Evolutionary conservation across 352 stramenopile genomes (phyloP), one percentile per base, ranked within the genome.

Genomic region (Phytophthora melonis): DNA sequence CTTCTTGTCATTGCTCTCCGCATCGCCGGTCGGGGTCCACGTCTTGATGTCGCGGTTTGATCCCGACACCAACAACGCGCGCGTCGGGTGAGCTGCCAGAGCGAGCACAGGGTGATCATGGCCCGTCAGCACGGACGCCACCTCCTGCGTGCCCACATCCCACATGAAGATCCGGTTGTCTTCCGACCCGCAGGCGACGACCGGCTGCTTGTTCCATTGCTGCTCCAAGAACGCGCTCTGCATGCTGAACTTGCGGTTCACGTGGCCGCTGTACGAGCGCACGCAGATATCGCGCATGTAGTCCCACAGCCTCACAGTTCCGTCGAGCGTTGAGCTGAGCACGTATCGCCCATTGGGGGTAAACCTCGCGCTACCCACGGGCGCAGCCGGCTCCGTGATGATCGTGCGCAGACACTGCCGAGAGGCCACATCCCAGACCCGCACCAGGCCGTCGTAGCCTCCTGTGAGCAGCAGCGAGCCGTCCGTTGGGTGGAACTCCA

Each of bases 361-460:
- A 80, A 99, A 99, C 16, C 79, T 85, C 6, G 95, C 94, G 67
- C 88, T 89, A 19, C 86, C 92, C 49, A 94, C 87, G 3, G 88
- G 86, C 18, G 78, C 82, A 1, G 81, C 75, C 5, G 82, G 78
- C 10, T 88, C 80, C 39, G 83, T 59, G 47, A 98, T 91, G 30
- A 98, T 88, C 32, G 97, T 98, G 45, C 97, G 98, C 25, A 99
- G 79, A 79, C 97, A 99, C 77, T 98, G 92, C 50, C 94, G 96
- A 25, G 93, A 98, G 21, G 91, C 92, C n/a, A 98, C 95, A 84
- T 99, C 97, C 97, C 97, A 99, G 34, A 99, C 90, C 52, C 97
- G 86, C 60, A 87, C 86, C n/a, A 95, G 75, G 7, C 87, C 89
- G 65, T 96, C 90, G 63, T 91, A 93, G 65, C 84, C 84, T 39